These are phyloP conservation scores for Lycium ferocissimum DNA, from an alignment of 257 asterid genomes.

Conservation along the genomic window DNA sequence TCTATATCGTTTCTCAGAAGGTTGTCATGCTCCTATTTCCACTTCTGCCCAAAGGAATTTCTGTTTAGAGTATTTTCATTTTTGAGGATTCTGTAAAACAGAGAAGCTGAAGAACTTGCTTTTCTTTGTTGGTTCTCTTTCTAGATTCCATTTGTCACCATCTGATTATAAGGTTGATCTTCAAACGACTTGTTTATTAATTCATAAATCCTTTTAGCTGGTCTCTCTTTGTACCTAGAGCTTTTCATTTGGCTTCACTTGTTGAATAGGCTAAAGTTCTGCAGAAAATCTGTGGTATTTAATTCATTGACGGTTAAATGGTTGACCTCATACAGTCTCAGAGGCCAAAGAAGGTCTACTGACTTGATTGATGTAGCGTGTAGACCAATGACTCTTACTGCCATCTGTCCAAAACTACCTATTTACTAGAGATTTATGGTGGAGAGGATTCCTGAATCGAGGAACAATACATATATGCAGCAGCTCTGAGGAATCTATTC, in stretches of 20 bases:
- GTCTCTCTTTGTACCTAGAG: conserved; percentile 5
- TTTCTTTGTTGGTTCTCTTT: background rate
- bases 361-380: background rate
- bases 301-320: background rate
- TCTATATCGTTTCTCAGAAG: background rate
- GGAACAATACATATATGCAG: background rate
- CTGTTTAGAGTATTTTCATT: background rate
- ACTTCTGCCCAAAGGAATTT: background rate
- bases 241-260: background rate
- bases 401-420: background rate
- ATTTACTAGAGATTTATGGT: background rate
- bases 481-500: background rate
- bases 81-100: background rate
- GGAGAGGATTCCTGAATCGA: background rate
- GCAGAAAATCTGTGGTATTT: background rate
- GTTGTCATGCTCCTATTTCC: background rate
- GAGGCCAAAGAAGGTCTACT: background rate
- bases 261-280: background rate
- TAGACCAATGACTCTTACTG: background rate
- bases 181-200: background rate
- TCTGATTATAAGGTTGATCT: background rate
- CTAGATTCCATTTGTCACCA: background rate
- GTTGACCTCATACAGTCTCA: background rate
- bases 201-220: background rate
- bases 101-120: background rate